Percentiles rank a stretch among this genome's conserved stretches.
phyloP scores from a whole-genome alignment of 768 basidiomycete genomes.

The Cystofilobasidium bisporidii region DNA sequence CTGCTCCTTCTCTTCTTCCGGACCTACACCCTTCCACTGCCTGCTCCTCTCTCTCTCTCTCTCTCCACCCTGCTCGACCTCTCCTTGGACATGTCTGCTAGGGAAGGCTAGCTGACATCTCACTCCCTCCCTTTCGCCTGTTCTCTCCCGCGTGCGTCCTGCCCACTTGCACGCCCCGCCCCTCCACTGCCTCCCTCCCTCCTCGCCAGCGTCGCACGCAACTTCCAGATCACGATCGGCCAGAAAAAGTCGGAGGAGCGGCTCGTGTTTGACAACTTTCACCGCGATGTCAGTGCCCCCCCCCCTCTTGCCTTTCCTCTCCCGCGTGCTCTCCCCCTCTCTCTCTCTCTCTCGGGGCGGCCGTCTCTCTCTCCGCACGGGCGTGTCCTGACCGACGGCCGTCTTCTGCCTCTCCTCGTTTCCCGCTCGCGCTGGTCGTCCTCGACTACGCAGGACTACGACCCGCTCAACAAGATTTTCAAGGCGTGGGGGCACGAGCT shows the following conservation, averaged over 20 bases:
- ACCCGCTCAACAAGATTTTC: conserved; percentile 64
- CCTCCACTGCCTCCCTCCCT: background rate
- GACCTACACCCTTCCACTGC: too few species aligned
- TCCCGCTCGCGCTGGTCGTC: background rate
- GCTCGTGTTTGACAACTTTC: conserved; percentile 60
- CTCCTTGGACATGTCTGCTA: too few species aligned
- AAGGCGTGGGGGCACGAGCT: conserved; percentile 80
- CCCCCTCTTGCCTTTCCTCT: conserved; percentile 5
- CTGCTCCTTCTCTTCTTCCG: too few species aligned
- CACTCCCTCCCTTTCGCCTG: too few species aligned
- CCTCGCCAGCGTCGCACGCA: conserved; percentile 58
- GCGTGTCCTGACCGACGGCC: too few species aligned
- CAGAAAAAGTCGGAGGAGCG: conserved; percentile 51
- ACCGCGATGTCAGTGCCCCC: conserved; percentile 58
- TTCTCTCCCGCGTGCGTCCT: too few species aligned
- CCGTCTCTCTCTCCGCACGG: too few species aligned
- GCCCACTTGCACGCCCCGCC: background rate
- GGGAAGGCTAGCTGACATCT: too few species aligned
- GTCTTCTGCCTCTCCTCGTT: background rate
- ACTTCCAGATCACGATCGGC: conserved; percentile 78
- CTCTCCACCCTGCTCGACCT: background rate
- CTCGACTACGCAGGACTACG: conserved; percentile 55
- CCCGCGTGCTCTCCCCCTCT: background rate
- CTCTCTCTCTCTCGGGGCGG: background rate
- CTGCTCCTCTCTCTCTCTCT: background rate